Evolutionary conservation across 192 early-diverging fungal genomes (phyloP), one percentile per base, ranked within the genome.

Genomic region (Cetraspora pellucida): DNA sequence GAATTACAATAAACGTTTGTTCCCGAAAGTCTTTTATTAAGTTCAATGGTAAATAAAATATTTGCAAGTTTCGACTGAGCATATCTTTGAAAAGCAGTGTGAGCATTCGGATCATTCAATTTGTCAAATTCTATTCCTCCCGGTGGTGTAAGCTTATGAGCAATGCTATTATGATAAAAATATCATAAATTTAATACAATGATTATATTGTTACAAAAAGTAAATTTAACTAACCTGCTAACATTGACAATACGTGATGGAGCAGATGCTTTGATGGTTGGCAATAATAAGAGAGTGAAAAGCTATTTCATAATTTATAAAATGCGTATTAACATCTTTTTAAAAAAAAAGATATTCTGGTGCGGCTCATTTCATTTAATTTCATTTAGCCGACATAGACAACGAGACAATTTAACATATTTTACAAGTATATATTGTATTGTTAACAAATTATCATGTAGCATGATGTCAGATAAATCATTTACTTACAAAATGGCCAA

Each of bases 11-110:
- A 83, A 27, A 82, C 77, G 10, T 71, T 57, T 45, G 80, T 64
- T 7, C 68, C 78, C 6, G 57, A 46, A 1, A 84, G 52, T 30
- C 81, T 63, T 10, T 79, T 75, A 54, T 84, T 83, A 10, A 92
- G 80, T 45, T 85, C 81, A 17, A 76, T 79, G 0, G 83, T 75
- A 77, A 89, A 90, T 19, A 86, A 81, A 28, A 86, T 78, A 61
- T 88, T 89, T 61, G 86, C 80, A 75, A 89, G 77, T 81, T 92
- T 92, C 11, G 82, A 81, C 21, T 85, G 80, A 37, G 82, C 85
- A 77, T 90, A 90, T 64, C 74, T 31, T 16, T 65, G 49, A 16
- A 77, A 65, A 0, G 79, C 50, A 5, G 72, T 75, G 17, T 85
- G 83, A 28, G 66, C 77, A 52, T 82, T 78, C 28, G 75, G 65